These are phyloP conservation scores for Rhodotorula paludigena DNA, from an alignment of 768 basidiomycete genomes.

Conservation along the genomic window DNA sequence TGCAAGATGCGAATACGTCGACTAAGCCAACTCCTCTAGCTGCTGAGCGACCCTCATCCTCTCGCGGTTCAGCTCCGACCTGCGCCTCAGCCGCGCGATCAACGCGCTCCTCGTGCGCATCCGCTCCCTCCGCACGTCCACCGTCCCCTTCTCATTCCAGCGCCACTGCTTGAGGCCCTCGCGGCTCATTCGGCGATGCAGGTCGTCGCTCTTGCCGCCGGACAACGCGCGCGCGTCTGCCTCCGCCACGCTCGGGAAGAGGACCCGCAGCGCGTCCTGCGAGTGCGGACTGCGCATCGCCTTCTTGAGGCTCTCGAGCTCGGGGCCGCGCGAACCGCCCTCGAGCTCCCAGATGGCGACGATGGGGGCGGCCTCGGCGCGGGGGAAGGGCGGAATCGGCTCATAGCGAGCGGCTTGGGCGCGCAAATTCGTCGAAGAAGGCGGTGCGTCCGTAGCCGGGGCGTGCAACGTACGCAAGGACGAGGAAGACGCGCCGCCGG, in stretches of 20 bases:
- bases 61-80: too few relatives aligned
- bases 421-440: not conserved
- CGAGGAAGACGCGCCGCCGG: not conserved
- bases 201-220: too few relatives aligned
- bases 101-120: too few relatives aligned
- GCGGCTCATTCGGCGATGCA: too few relatives aligned
- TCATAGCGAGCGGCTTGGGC: not conserved
- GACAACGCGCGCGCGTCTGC: too few relatives aligned
- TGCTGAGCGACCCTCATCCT: too few relatives aligned
- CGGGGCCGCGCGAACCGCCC: slow-evolving; percentile 15
- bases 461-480: not conserved
- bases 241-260: slow-evolving; percentile 20
- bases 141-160: too few relatives aligned
- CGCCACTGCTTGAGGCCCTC: too few relatives aligned
- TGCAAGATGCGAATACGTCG: too few relatives aligned
- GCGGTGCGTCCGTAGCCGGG: not conserved
- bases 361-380: slow-evolving; percentile 27
- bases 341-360: slow-evolving; percentile 32
- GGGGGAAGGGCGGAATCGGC: slow-evolving; percentile 6
- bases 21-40: too few relatives aligned
- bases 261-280: slow-evolving; percentile 1
- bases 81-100: too few relatives aligned
- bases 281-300: slow-evolving; percentile 22
- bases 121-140: too few relatives aligned
- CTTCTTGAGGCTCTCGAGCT: slow-evolving; percentile 9